Evolutionary conservation across 768 basidiomycete genomes (phyloP).

Genomic region (Ephemerocybe angulata): DNA sequence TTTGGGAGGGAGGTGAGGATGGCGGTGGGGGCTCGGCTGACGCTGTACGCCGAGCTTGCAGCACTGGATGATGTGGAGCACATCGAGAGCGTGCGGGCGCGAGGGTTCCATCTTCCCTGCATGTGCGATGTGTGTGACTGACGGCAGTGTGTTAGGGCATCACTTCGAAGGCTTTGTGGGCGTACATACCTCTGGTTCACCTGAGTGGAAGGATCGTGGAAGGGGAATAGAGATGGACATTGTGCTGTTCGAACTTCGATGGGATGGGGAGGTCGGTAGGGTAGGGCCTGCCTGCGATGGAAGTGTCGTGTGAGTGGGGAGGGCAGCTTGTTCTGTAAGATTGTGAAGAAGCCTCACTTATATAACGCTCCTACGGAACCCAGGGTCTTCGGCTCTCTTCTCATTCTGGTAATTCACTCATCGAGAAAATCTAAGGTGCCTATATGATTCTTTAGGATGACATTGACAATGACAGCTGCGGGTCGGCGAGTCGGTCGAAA

Average conservation of each 20-base stretch:
- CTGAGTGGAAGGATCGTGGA: too few species aligned
- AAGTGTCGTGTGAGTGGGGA: not conserved
- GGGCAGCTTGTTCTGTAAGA: not conserved
- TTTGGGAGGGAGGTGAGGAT: not conserved
- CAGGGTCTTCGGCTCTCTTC: too few species aligned
- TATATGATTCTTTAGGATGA: not conserved
- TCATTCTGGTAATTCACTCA: too few species aligned
- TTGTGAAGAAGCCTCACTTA: not conserved
- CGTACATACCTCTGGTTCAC: too few species aligned
- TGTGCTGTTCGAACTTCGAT: too few species aligned
- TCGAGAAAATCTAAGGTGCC: not conserved
- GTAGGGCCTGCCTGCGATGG: too few species aligned
- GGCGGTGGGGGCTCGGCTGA: not conserved
- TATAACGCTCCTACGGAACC: not conserved
- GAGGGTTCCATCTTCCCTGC: too few species aligned
- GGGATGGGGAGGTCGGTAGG: too few species aligned
- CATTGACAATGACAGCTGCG: not conserved
- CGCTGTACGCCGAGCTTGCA: not conserved
- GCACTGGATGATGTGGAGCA: not conserved
- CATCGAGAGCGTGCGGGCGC: not conserved
- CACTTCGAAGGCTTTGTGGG: too few species aligned
- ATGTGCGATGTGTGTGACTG: too few species aligned
- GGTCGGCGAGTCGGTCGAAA: not conserved
- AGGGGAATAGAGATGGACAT: too few species aligned
- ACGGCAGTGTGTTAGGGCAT: too few species aligned